Evolutionary conservation across 805 yeast genomes (phyloP), one percentile per base, ranked within the genome.

Genomic region (Saccharomycopsis guyanensis): DNA sequence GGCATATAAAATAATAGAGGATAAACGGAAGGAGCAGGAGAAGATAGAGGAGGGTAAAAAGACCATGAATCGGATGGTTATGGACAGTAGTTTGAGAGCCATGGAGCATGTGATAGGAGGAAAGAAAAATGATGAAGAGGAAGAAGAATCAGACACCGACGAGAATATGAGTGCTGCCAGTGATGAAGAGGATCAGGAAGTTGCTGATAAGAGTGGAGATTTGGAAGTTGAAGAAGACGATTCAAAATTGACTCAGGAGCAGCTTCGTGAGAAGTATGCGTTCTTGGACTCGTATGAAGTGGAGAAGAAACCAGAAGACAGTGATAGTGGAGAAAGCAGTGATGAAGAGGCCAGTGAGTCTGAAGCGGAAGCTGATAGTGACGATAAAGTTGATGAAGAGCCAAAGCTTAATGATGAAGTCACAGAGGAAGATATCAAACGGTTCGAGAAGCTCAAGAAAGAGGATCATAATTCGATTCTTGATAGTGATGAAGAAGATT

Each of bases 1-100:
- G 60, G 94, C 86, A 1, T 82, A 75, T 58, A 72, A 39, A 33
- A 51, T 51, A 22, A 48, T 48, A 16, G 47, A 47, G 15, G 42
- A 51, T n/a, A 38, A 35, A 29, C 25, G 50, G 24, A 27, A 35
- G 24, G 52, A 51, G 39, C 15, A 44, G 31, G 48, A 48, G 27
- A 49, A 49, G 24, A 48, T 51, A 22, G 52, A 51, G 36, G 52
- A 51, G 36, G 41, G 52, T 19, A 48, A 51, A 19, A 48, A 48
- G 31, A 47, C 52, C 13, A 51, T 51, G 54, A 45, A 48, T 24
- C 32, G 46, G 37, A 51, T 51, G 52, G 54, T 51, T n/a, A 38
- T 51, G 45, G 52, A 83, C 56, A 71, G 77, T 18, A 59, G 66
- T 33, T 48, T 78, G 47, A 63, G 67, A 22, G 56, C 56, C 3